These are phyloP conservation scores for Senecio squalidus DNA, from an alignment of 140 eudicot genomes.

Conservation along the genomic window DNA sequence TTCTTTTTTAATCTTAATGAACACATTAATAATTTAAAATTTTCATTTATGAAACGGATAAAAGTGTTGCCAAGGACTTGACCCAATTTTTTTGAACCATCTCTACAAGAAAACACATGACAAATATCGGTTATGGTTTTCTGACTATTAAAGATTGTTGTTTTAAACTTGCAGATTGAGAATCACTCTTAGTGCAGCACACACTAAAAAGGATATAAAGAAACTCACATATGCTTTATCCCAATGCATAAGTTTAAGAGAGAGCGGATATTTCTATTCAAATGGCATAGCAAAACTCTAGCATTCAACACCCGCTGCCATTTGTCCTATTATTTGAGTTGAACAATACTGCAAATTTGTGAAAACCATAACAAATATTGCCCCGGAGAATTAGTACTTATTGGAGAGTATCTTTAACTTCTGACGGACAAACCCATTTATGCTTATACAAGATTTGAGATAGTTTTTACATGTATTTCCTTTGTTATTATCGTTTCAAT, in stretches of 20 bases:
- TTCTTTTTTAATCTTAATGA: no score
- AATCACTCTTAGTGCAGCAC: conserved; percentile 80
- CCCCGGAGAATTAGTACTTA: not conserved
- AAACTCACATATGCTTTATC: conserved; percentile 67
- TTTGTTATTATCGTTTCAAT: no score
- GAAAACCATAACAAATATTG: conserved; percentile 3
- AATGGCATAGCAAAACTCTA: conserved; percentile 49
- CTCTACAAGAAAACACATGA: not conserved
- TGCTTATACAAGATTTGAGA: not conserved
- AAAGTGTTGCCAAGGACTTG: not conserved
- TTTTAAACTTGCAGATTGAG: conserved; percentile 54
- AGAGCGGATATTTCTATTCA: conserved; percentile 37
- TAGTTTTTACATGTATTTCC: not conserved
- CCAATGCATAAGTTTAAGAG: conserved; percentile 59
- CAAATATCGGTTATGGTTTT: not conserved
- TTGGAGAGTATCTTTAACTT: not conserved
- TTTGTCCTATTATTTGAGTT: no score
- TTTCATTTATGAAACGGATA: no score
- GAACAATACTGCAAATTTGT: not conserved
- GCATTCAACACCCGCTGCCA: not conserved
- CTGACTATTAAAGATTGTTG: not conserved
- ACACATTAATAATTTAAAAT: no score
- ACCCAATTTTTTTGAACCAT: not conserved
- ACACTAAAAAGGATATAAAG: conserved; percentile 68
- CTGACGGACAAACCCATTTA: conserved; percentile 2